Evolutionary conservation across 257 asterid genomes (phyloP).

Genomic region (Verbascum thapsus): DNA sequence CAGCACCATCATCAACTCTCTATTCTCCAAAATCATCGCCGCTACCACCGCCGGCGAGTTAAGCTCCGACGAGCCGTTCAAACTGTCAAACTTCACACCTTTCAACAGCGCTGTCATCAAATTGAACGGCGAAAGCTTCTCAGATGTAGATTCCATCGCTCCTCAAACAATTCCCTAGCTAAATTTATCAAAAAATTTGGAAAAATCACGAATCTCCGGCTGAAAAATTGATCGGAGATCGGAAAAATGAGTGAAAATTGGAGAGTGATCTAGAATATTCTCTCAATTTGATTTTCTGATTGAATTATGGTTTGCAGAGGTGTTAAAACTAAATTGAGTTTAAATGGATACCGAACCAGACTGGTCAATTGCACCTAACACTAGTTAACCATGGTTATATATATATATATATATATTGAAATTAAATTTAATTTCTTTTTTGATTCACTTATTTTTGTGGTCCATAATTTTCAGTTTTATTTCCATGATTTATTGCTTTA

Average conservation of each 20-base stretch:
- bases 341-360: constrained; percentile 46
- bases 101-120: constrained; percentile 67
- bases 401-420: neutral
- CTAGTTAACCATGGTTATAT: constrained; percentile 48
- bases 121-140: constrained; percentile 69
- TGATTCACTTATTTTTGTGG: no score
- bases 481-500: no score
- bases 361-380: constrained; percentile 57
- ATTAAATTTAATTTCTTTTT: neutral
- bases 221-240: neutral
- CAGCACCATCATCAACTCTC: constrained; percentile 65
- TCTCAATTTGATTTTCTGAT: constrained; percentile 13
- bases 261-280: constrained; percentile 19
- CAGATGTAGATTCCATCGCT: constrained; percentile 53
- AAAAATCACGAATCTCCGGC: constrained; percentile 12
- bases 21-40: constrained; percentile 67
- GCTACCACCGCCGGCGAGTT: constrained; percentile 48
- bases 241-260: neutral
- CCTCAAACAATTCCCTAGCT: constrained; percentile 11
- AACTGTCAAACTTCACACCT: constrained; percentile 48
- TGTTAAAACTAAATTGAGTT: constrained; percentile 29
- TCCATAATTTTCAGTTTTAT: no score
- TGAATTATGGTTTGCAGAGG: constrained; percentile 21
- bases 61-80: constrained; percentile 45
- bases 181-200: constrained; percentile 16